Base-by-base conservation (phyloP, 306 rosid species). In the Malus orientalis region DNA sequence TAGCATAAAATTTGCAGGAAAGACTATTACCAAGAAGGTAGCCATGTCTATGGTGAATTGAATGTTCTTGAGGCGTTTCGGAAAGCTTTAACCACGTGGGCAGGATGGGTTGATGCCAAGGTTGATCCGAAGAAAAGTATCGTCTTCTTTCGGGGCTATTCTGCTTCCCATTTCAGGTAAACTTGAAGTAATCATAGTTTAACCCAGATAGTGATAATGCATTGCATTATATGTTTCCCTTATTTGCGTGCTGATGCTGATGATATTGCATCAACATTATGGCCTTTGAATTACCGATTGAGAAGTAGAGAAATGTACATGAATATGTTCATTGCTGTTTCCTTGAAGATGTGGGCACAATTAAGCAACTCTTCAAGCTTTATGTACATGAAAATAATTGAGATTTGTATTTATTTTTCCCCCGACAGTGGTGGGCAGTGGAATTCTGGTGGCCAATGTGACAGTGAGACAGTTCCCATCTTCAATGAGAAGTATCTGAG, bases 11-110 rank as follows among this genome's bases (percentile, higher is more conserved):
- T 81, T 78, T 62, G 69, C 88, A 95, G 99, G 84, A 84, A 90
- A 80, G 97, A 91, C 78, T 95, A 95, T 85, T 95, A 95, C 86
- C 97, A 95, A 89, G 99, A 95, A 87, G 99, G 99, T 59, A 93
- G 84, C 85, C 96, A 95, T 87, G 88, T 95, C 19, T 91, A 92
- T 68, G 81, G 84, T 67, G 92, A 89, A 75, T 29, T 95, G 83
- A 85, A 95, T 74, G 99, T 90, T 79, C 90, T 89, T 0, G 99
- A 95, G 87, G 99, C 99, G 10, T 95, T 95, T 81, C 83, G 97
- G 15, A 95, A 80, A 86, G 99, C 99, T 55, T 74, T 95, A 57
- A 92, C 99, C 8, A 92, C 99, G 6, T 95, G 99, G 99, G 85
- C 90, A 59, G 84, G 92, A 85, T 95, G 99, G 99, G 86, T 92